A percentile compares a stretch with the other conserved stretches of the same genome.
Conservation (phyloP, 1,139 yeast genomes). For the Kluyveromyces sp. region DNA sequence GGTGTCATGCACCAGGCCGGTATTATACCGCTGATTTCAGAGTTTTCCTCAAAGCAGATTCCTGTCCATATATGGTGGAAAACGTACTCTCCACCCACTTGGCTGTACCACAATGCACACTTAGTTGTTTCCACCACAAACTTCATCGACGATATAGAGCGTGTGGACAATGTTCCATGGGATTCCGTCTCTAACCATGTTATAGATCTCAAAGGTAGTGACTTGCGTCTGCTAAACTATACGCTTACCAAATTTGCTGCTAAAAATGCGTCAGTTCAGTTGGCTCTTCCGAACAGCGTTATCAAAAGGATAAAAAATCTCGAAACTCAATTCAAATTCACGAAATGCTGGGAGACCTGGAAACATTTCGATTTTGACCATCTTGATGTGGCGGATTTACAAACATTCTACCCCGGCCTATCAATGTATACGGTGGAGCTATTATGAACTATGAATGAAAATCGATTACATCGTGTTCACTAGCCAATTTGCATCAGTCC, state of each 20-base stretch:
- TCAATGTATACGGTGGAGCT: conserved; percentile 23
- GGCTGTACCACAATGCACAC: conserved; percentile 53
- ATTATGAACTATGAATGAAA: neutral
- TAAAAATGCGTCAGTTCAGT: conserved; percentile 24
- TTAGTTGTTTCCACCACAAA: conserved; percentile 27
- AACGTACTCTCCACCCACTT: conserved; percentile 87
- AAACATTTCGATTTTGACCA: conserved; percentile 64
- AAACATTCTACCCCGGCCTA: conserved; percentile 51
- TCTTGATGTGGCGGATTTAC: conserved; percentile 42
- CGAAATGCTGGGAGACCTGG: conserved; percentile 37
- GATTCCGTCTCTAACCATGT: conserved; percentile 23
- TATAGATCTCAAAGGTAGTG: conserved; percentile 36
- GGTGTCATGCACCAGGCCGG: conserved; percentile 91
- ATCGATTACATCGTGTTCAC: neutral
- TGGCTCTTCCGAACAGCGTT: conserved; percentile 48
- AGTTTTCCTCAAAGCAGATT: conserved; percentile 24
- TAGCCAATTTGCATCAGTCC: neutral
- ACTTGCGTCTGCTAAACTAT: conserved; percentile 20
- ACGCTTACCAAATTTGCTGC: conserved; percentile 22
- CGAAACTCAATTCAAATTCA: conserved; percentile 20
- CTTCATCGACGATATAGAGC: conserved; percentile 17
- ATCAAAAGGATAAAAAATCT: neutral
- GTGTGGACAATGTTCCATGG: conserved; percentile 18
- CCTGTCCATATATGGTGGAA: conserved; percentile 77
- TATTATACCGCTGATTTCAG: conserved; percentile 56